Base-by-base conservation (phyloP, 2,329 filamentous ascomycete species). In the Tolypocladium ovalisporum region DNA sequence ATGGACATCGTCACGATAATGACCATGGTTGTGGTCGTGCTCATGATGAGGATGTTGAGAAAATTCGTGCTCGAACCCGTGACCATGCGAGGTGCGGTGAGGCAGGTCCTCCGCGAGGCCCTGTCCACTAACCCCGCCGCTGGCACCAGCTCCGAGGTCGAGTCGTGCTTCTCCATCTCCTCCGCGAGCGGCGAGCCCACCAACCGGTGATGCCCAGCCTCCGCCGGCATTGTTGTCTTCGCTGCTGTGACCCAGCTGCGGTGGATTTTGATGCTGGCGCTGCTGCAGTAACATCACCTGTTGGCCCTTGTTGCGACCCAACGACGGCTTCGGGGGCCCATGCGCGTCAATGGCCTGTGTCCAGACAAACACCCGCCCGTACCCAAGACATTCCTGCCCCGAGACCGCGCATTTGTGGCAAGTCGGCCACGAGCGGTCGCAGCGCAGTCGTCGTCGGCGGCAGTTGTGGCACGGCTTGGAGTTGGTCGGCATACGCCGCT, bases 331-430 rank as follows among this genome's bases (percentile, higher is more conserved):
- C 65, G 73, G 73, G 62, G 77, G 79, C 34, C 78, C 78, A 13
- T 75, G 71, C 51, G 76, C 72, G 52, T 79, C 77, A 58, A 80
- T 76, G 56, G 76, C 76, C 58, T 77, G 73, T 56, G 81, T 79
- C 82, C 83, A 86, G 58, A 82, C 76, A 62, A 84, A 79, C 52
- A 85, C 69, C 64, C 78, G 79, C 59, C 80, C 82, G 68, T 86
- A 86, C 42, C 83, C 83, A 60, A 83, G 77, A 71, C 83, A 86
- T 63, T 80, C 75, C 66, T 80, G 74, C 34, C 81, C 81, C 47
- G 77, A 73, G 63, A 72, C 74, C 56, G 73, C 69, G 67, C 83
- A 86, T 71, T 85, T 86, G 64, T 79, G 76, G 68, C 83, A 86
- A 58, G 70, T 74, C 32, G 83, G 83, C 54, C 79, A 71, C 37